These are phyloP conservation scores for Boletus sp. DNA, from an alignment of 768 basidiomycete genomes.

Conservation along the genomic window DNA sequence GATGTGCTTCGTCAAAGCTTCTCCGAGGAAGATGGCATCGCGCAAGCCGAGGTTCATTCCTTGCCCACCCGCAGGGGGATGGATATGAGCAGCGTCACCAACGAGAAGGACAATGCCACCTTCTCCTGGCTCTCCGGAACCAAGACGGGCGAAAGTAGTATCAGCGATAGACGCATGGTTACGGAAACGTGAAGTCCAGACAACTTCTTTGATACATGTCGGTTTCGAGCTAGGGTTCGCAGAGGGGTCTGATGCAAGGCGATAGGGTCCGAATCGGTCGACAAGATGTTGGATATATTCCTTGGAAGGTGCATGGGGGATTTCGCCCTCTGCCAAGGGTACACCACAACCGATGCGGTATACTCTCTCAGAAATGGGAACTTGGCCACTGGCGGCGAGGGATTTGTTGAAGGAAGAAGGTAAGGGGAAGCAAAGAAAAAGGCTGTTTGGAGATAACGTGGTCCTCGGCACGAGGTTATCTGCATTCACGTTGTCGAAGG, in stretches of 20 bases:
- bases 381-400: constrained; percentile 9
- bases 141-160: constrained; percentile 34
- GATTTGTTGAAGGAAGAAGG: constrained; percentile 27
- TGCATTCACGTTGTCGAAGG: constrained; percentile 23
- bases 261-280: constrained; percentile 38
- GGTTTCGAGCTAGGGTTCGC: constrained; percentile 31
- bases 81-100: constrained; percentile 54
- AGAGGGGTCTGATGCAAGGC: constrained; percentile 35
- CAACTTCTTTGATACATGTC: constrained; percentile 33
- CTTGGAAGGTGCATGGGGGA: constrained; percentile 37
- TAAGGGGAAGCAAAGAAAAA: constrained; percentile 40
- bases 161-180: constrained; percentile 45
- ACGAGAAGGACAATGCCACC: constrained; percentile 30
- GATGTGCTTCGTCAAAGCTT: constrained; percentile 40
- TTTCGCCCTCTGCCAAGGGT: constrained; percentile 33
- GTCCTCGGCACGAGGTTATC: constrained; percentile 11
- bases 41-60: constrained; percentile 62
- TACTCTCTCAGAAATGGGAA: constrained; percentile 13
- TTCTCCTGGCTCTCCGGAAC: background rate
- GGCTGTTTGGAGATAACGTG: constrained; percentile 29
- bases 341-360: constrained; percentile 44
- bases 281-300: constrained; percentile 46
- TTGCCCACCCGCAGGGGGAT: constrained; percentile 54
- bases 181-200: constrained; percentile 50
- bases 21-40: constrained; percentile 48